These are phyloP conservation scores for Mesembryanthemum crystallinum DNA, from an alignment of 148 eudicot species.

Conservation along the genomic window DNA sequence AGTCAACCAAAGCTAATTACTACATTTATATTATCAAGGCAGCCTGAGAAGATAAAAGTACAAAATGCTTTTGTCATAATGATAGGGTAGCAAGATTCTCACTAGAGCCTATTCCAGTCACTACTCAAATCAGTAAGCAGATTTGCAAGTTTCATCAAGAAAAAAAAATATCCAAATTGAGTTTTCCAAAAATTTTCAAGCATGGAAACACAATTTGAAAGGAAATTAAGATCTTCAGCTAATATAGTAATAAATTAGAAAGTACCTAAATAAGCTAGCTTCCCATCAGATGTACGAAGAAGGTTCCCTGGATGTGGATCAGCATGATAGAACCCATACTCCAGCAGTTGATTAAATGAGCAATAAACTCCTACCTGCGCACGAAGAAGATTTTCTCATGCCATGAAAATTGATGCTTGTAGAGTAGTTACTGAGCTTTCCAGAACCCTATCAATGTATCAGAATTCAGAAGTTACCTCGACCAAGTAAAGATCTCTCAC, in stretches of 20 bases:
- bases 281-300: slow-evolving; percentile 84
- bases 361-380: slow-evolving; percentile 94
- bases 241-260: background rate
- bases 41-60: background rate
- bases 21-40: background rate
- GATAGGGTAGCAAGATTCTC: no score
- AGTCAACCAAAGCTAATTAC: background rate
- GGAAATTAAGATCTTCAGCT: background rate
- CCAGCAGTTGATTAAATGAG: slow-evolving; percentile 95
- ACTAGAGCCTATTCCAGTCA: background rate
- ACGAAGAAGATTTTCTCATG: background rate
- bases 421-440: background rate
- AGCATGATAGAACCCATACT: slow-evolving; percentile 94
- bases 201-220: no score
- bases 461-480: slow-evolving; percentile 57
- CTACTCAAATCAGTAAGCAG: background rate
- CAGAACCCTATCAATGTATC: slow-evolving; percentile 1
- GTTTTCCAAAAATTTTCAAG: background rate
- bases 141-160: background rate
- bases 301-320: slow-evolving; percentile 99
- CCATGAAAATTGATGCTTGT: no score
- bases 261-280: slow-evolving; percentile 91
- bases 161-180: background rate
- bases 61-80: no score
- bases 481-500: slow-evolving; percentile 89